phyloP scores from a whole-genome alignment of 202 grass and related monocot species.

The Miscanthus sacchariflorus region DNA sequence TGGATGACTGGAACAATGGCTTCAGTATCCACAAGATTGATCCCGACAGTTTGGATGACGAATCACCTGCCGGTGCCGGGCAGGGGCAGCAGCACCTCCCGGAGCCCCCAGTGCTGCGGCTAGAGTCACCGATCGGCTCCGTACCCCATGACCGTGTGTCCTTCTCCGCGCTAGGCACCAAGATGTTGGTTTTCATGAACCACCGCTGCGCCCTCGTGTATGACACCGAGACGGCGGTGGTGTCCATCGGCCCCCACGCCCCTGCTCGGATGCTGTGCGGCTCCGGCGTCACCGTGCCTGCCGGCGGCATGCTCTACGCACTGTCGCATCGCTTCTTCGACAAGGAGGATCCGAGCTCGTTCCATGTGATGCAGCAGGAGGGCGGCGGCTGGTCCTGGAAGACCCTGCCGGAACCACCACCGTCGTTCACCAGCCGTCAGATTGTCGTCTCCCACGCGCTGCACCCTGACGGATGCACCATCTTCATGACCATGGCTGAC shows the following conservation, averaged over 20 bases:
- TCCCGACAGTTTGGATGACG: not conserved
- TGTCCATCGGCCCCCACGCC: not conserved
- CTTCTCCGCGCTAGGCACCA: not conserved
- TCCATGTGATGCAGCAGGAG: too few relatives aligned
- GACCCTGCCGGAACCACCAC: too few relatives aligned
- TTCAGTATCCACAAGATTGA: conserved; percentile 28
- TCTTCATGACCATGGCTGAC: too few relatives aligned
- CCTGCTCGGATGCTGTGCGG: not conserved
- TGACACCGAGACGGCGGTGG: not conserved
- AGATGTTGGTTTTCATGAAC: not conserved
- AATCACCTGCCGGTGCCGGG: not conserved
- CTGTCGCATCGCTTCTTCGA: too few relatives aligned
- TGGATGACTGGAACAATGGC: conserved; percentile 8
- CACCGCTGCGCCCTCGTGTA: not conserved
- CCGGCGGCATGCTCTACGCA: too few relatives aligned
- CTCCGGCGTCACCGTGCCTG: not conserved
- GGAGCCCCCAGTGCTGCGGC: not conserved
- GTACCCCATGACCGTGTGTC: not conserved
- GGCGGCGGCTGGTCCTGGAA: too few relatives aligned
- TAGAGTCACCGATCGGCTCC: not conserved
- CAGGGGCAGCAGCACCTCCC: not conserved
- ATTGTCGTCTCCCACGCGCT: too few relatives aligned
- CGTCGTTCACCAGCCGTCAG: too few relatives aligned
- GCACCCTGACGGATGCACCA: too few relatives aligned
- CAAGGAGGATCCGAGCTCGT: too few relatives aligned